phyloP scores from a whole-genome alignment of 83 land plant species.

The Thuja plicata region DNA sequence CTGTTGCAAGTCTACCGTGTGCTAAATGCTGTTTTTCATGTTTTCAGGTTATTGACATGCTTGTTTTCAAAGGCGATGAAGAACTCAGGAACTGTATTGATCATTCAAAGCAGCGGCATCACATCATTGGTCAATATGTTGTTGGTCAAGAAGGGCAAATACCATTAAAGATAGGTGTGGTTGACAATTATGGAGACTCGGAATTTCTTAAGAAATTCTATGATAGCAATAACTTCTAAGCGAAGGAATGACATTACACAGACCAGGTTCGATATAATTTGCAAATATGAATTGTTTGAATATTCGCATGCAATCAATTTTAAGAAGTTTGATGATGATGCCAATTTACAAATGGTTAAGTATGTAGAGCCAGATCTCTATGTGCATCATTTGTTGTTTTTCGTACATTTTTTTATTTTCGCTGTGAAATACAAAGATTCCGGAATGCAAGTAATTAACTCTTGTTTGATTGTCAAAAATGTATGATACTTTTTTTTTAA shows the following conservation, averaged over 20 bases:
- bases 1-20: background rate
- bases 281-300: background rate
- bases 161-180: conserved; percentile 43
- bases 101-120: conserved; percentile 96
- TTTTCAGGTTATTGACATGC: conserved; percentile 86
- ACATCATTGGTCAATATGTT: conserved; percentile 78
- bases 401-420: background rate
- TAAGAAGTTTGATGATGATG: background rate
- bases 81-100: conserved; percentile 73
- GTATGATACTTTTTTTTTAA: background rate
- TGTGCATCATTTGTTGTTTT: background rate
- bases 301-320: background rate
- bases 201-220: conserved; percentile 83
- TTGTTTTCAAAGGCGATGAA: conserved; percentile 86
- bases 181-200: conserved; percentile 56
- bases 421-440: background rate
- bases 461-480: background rate
- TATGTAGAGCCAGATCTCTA: background rate
- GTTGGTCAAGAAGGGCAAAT: conserved; percentile 66
- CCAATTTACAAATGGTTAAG: background rate
- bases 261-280: background rate
- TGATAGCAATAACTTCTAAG: conserved; percentile 62
- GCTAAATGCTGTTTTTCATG: background rate
- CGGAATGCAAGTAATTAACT: background rate
- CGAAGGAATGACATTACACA: background rate